phyloP scores from a whole-genome alignment of 225 moss, liverwort and hornwort genomes.

The Polytrichum commune region DNA sequence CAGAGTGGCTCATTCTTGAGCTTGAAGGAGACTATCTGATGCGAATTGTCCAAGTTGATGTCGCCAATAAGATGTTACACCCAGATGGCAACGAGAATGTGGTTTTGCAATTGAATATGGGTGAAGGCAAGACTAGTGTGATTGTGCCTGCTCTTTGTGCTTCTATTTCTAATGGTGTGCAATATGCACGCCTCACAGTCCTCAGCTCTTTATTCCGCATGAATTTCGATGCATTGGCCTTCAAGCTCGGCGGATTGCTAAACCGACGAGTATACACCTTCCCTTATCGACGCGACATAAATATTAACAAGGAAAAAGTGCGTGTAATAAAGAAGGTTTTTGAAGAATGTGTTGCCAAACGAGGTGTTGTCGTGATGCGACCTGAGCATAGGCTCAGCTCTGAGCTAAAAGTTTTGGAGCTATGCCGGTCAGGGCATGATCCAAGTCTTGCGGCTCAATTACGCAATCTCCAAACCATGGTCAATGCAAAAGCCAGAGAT shows the following conservation, averaged over 20 bases:
- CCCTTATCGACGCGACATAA: conserved; percentile 22
- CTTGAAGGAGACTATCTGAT: conserved; percentile 41
- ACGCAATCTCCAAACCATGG: neutral
- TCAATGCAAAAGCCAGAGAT: conserved; percentile 22
- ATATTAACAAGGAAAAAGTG: neutral
- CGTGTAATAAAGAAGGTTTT: neutral
- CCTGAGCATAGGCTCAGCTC: conserved; percentile 36
- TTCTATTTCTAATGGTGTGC: conserved; percentile 17
- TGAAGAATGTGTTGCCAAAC: conserved; percentile 10
- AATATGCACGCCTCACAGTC: conserved; percentile 34
- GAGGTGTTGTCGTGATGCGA: conserved; percentile 32
- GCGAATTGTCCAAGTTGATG: conserved; percentile 35
- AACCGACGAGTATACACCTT: conserved; percentile 34
- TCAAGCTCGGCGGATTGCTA: conserved; percentile 38
- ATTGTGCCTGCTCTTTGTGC: conserved; percentile 36
- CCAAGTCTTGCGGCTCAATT: neutral
- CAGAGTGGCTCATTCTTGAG: conserved; percentile 42
- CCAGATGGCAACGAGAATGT: neutral
- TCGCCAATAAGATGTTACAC: conserved; percentile 16
- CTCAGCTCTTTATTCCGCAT: conserved; percentile 30
- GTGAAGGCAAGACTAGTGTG: conserved; percentile 42
- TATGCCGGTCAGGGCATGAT: conserved; percentile 12
- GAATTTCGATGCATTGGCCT: conserved; percentile 37
- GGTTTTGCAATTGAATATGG: conserved; percentile 45
- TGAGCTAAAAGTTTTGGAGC: conserved; percentile 23